Percentiles rank a stretch among this genome's conserved stretches.
These are phyloP conservation scores for Apium graveolens DNA, from an alignment of 129 eudicot genomes.

Conservation along the genomic window DNA sequence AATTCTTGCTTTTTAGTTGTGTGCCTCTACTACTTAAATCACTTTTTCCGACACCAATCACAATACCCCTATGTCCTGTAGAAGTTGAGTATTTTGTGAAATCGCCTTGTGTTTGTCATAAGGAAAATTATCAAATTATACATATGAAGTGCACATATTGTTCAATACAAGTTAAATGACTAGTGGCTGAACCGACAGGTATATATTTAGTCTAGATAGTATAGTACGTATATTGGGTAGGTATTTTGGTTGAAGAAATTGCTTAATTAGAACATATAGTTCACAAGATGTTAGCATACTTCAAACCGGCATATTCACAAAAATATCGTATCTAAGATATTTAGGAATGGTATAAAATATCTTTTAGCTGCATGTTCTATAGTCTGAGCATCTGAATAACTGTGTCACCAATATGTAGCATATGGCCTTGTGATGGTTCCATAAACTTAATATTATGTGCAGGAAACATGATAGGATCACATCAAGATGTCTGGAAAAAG, in stretches of 20 bases:
- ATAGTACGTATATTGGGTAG: not conserved
- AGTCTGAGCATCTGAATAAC: not conserved
- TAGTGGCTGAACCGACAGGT: not conserved
- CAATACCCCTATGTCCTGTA: not conserved
- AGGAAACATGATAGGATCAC: constrained; percentile 67
- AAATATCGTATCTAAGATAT: not conserved
- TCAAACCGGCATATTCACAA: not conserved
- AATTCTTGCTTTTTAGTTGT: not conserved
- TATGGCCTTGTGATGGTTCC: not conserved
- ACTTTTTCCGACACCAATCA: not conserved
- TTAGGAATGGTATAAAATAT: not conserved
- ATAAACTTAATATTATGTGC: constrained; percentile 15
- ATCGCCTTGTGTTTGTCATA: not conserved
- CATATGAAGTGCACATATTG: not conserved
- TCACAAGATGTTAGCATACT: not conserved
- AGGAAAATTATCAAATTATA: not conserved
- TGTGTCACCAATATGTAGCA: not conserved
- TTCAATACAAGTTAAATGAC: not conserved
- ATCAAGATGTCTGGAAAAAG: constrained; percentile 66
- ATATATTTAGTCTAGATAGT: not conserved
- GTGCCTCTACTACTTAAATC: not conserved
- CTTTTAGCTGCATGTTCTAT: not conserved
- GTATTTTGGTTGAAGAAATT: not conserved
- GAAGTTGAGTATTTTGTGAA: not conserved
- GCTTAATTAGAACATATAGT: not conserved